Evolutionary conservation across 1,284 basidiomycete genomes (phyloP).

Genomic region (Tausonia pullulans): DNA sequence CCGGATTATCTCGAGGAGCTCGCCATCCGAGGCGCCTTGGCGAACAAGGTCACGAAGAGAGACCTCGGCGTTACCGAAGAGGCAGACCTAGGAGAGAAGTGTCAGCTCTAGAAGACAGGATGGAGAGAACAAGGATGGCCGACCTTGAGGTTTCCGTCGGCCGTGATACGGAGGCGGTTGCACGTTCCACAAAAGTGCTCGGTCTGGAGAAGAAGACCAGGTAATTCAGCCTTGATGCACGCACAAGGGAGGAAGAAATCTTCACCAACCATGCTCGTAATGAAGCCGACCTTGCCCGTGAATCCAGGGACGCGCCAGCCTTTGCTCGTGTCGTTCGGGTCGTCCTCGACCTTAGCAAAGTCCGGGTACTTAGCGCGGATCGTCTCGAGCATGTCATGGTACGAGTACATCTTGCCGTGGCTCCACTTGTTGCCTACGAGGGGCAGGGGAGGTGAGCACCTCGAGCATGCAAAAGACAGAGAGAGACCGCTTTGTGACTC

Average conservation of each 20-base stretch:
- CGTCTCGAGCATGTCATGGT: slow-evolving; percentile 46
- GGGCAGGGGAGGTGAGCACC: slow-evolving; percentile 6
- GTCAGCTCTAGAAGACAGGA: slow-evolving; percentile 3
- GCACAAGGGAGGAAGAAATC: background rate
- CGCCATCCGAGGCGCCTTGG: slow-evolving; percentile 48
- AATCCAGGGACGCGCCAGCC: slow-evolving; percentile 64
- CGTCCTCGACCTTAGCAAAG: slow-evolving; percentile 46
- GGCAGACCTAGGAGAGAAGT: slow-evolving; percentile 51
- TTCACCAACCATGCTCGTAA: slow-evolving; percentile 56
- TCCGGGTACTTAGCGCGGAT: slow-evolving; percentile 44
- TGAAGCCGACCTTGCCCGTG: slow-evolving; percentile 68
- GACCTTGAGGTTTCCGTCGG: slow-evolving; percentile 82
- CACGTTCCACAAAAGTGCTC: slow-evolving; percentile 82
- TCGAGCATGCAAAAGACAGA: background rate
- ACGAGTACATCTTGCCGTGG: slow-evolving; percentile 65
- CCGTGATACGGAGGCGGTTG: slow-evolving; percentile 69
- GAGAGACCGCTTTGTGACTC: slow-evolving; percentile 17
- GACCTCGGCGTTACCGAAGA: slow-evolving; percentile 75
- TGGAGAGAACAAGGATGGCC: slow-evolving; percentile 17
- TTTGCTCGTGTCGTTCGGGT: slow-evolving; percentile 68
- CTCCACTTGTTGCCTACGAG: slow-evolving; percentile 73
- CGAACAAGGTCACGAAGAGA: slow-evolving; percentile 67
- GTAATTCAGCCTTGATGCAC: background rate
- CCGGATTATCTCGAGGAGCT: slow-evolving; percentile 53
- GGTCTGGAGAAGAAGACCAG: slow-evolving; percentile 34